Percentiles rank a stretch among this genome's conserved stretches.
These are phyloP conservation scores for Arabidopsis arenosa DNA, from an alignment of 345 rosid species.

Conservation along the genomic window DNA sequence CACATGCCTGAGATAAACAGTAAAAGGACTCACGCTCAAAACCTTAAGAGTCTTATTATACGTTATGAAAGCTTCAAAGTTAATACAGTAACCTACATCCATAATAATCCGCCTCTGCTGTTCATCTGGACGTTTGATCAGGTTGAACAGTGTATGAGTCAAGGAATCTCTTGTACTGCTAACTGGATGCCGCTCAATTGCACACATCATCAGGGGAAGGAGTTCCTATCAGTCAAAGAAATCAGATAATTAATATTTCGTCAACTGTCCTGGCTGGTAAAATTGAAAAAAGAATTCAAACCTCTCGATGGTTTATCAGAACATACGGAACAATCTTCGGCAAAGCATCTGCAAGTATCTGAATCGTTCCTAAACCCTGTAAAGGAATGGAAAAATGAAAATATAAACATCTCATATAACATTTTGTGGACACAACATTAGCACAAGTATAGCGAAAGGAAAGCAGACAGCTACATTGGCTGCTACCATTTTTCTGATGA, in stretches of 20 bases:
- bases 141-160: constrained; percentile 91
- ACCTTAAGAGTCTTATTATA: constrained; percentile 14
- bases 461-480: constrained; percentile 14
- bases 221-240: constrained; percentile 65
- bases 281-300: constrained; percentile 40
- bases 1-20: constrained; percentile 78
- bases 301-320: constrained; percentile 98
- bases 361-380: constrained; percentile 91
- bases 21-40: constrained; percentile 35
- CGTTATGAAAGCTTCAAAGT: constrained; percentile 30
- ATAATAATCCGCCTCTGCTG: constrained; percentile 92
- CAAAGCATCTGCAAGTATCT: constrained; percentile 95
- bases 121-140: constrained; percentile 98
- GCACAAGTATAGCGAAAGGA: constrained; percentile 20
- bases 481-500: constrained; percentile 11
- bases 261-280: constrained; percentile 12
- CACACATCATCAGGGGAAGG: constrained; percentile 98
- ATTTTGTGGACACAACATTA: constrained; percentile 18
- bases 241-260: constrained; percentile 24
- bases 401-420: constrained; percentile 29
- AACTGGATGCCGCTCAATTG: constrained; percentile 96
- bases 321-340: constrained; percentile 98
- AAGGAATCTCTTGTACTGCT: constrained; percentile 79
- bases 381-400: constrained; percentile 35
- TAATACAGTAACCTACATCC: constrained; percentile 71